Conservation (phyloP, 192 early-diverging fungal genomes). For the Mycoemilia scoparia region DNA sequence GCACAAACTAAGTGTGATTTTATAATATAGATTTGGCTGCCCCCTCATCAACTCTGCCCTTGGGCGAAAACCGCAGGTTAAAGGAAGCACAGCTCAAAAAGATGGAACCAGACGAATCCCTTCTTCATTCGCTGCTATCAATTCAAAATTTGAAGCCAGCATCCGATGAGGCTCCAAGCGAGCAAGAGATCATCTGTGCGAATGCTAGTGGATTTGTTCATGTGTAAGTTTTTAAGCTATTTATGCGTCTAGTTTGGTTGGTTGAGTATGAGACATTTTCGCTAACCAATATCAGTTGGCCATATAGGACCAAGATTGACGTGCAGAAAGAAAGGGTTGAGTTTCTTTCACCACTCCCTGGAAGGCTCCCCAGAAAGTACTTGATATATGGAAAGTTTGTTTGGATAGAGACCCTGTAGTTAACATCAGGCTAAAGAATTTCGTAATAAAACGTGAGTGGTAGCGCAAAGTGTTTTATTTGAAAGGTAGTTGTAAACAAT, state of each 20-base stretch:
- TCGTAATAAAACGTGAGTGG: too few relatives aligned
- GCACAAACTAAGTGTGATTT: conserved; percentile 7
- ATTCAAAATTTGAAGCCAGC: too few relatives aligned
- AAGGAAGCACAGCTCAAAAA: conserved; percentile 63
- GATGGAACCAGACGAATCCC: conserved; percentile 60
- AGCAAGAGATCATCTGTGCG: too few relatives aligned
- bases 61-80: conserved; percentile 62
- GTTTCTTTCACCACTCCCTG: conserved; percentile 70
- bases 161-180: too few relatives aligned
- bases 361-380: conserved; percentile 66
- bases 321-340: conserved; percentile 65
- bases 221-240: conserved; percentile 36
- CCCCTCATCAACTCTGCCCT: conserved; percentile 77
- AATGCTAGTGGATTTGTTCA: conserved; percentile 72
- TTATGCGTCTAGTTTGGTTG: neutral
- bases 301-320: conserved; percentile 48
- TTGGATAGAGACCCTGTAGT: conserved; percentile 64
- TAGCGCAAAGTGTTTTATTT: too few relatives aligned
- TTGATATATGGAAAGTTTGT: conserved; percentile 69
- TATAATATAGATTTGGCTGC: conserved; percentile 56
- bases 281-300: conserved; percentile 1
- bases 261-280: neutral
- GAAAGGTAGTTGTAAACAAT: too few relatives aligned
- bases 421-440: too few relatives aligned
- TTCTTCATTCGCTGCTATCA: conserved; percentile 73